phyloP scores from a whole-genome alignment of 2,329 filamentous ascomycete genomes.

The Penicillium sp. region DNA sequence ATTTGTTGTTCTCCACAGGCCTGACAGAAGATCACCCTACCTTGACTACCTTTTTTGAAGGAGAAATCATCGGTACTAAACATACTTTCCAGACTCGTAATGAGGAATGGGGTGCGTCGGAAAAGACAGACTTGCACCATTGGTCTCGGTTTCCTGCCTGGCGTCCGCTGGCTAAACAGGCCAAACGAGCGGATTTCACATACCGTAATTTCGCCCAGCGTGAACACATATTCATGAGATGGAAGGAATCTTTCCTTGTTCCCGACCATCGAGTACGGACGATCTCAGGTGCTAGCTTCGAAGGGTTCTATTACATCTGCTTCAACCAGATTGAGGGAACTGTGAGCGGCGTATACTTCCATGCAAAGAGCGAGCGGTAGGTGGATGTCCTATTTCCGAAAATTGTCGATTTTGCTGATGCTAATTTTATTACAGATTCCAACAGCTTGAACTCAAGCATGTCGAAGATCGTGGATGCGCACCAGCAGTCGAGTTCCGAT shows the following conservation, averaged over 20 bases:
- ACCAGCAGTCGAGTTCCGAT: conserved; percentile 84
- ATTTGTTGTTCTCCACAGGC: conserved; percentile 51
- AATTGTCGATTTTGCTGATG: not conserved
- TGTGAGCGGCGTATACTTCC: conserved; percentile 94
- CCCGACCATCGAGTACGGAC: conserved; percentile 89
- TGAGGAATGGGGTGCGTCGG: conserved; percentile 83
- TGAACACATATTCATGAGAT: conserved; percentile 96
- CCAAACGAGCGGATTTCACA: conserved; percentile 57
- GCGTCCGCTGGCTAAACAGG: conserved; percentile 67
- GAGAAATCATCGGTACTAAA: conserved; percentile 93
- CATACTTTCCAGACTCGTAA: conserved; percentile 92
- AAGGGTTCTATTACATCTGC: conserved; percentile 98
- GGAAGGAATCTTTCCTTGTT: conserved; percentile 98
- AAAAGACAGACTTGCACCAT: conserved; percentile 88
- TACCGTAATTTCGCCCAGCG: conserved; percentile 70
- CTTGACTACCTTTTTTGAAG: conserved; percentile 97
- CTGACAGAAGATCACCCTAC: conserved; percentile 94
- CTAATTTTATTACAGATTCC: conserved; percentile 60
- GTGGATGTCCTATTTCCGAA: conserved; percentile 38
- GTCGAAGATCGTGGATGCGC: conserved; percentile 81
- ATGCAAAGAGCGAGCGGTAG: conserved; percentile 96
- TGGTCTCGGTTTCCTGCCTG: conserved; percentile 90
- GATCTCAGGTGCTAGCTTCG: conserved; percentile 92
- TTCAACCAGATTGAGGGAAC: conserved; percentile 88
- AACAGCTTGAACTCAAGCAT: conserved; percentile 88